A percentile compares a stretch with the other conserved stretches of the same genome.
Conservation (phyloP, 441 rosid species). For the Lepidium campestre region DNA sequence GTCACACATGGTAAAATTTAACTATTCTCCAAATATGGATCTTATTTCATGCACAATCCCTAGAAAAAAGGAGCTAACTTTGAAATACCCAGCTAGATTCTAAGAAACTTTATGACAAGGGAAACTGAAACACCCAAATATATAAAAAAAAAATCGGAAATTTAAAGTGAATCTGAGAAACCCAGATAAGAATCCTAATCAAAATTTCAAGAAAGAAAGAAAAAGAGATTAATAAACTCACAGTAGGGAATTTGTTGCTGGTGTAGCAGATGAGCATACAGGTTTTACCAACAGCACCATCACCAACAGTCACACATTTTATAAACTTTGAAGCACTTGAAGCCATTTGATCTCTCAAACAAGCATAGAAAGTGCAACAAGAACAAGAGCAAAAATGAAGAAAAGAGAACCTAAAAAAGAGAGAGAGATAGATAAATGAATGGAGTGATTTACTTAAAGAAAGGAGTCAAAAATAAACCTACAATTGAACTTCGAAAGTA, state of each 20-base stretch:
- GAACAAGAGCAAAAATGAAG: neutral
- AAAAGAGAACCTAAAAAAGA: neutral
- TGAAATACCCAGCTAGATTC: conserved; percentile 6
- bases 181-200: conserved; percentile 21
- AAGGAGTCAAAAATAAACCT: conserved; percentile 7
- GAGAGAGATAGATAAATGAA: neutral
- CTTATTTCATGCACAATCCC: conserved; percentile 9
- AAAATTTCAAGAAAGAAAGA: neutral
- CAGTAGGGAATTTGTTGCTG: conserved; percentile 79
- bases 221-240: conserved; percentile 21
- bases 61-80: conserved; percentile 23
- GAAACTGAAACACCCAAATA: neutral
- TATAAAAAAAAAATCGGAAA: neutral
- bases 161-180: conserved; percentile 22
- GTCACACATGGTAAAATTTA: conserved; percentile 5
- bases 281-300: conserved; percentile 83
- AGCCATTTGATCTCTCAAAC: conserved; percentile 41
- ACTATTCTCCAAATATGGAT: neutral
- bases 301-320: conserved; percentile 76
- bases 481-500: conserved; percentile 6
- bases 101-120: neutral
- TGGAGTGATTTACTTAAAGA: conserved; percentile 7
- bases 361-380: conserved; percentile 9
- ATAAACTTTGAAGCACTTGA: conserved; percentile 82
- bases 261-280: conserved; percentile 87